Conservation (phyloP, 768 basidiomycete genomes). For the Tubosaeta brunneosetosa region DNA sequence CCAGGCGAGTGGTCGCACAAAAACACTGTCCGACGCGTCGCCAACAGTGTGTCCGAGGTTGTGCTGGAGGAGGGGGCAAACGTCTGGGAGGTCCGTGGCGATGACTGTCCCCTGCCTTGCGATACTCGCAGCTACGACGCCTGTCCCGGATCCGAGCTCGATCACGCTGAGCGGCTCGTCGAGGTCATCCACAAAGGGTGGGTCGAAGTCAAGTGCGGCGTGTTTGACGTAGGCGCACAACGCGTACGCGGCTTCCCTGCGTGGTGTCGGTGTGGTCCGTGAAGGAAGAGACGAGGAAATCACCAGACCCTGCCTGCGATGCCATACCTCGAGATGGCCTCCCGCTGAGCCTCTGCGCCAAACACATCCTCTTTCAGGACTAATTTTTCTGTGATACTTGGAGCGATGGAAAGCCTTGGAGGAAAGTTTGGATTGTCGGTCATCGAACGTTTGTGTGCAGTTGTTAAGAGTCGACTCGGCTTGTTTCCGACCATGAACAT, state of each 20-base stretch:
- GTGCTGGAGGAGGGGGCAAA: conserved; percentile 45
- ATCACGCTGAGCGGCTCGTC: conserved; percentile 38
- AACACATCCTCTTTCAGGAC: conserved; percentile 16
- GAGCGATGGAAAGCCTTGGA: conserved; percentile 37
- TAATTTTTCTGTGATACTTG: conserved; percentile 12
- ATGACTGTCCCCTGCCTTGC: conserved; percentile 37
- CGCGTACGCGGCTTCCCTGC: conserved; percentile 72
- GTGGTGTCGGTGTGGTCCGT: conserved; percentile 3
- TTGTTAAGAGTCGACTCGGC: conserved; percentile 1
- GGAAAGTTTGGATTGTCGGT: conserved; percentile 41
- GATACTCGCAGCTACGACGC: conserved; percentile 50
- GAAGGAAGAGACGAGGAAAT: conserved; percentile 21
- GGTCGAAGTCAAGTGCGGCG: conserved; percentile 47
- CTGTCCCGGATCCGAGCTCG: conserved; percentile 79
- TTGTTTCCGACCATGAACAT: conserved; percentile 5
- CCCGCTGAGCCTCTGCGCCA: conserved; percentile 39
- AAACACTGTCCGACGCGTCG: not conserved
- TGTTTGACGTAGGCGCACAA: conserved; percentile 50
- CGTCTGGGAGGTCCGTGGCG: conserved; percentile 76
- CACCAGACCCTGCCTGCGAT: conserved; percentile 87
- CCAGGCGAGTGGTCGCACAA: conserved; percentile 67
- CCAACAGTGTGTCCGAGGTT: conserved; percentile 29
- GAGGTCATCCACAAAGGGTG: conserved; percentile 37
- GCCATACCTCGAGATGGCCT: conserved; percentile 66
- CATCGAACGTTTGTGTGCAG: conserved; percentile 8